phyloP scores from a whole-genome alignment of 2,329 filamentous ascomycete genomes.

The Trichoderma sp. region DNA sequence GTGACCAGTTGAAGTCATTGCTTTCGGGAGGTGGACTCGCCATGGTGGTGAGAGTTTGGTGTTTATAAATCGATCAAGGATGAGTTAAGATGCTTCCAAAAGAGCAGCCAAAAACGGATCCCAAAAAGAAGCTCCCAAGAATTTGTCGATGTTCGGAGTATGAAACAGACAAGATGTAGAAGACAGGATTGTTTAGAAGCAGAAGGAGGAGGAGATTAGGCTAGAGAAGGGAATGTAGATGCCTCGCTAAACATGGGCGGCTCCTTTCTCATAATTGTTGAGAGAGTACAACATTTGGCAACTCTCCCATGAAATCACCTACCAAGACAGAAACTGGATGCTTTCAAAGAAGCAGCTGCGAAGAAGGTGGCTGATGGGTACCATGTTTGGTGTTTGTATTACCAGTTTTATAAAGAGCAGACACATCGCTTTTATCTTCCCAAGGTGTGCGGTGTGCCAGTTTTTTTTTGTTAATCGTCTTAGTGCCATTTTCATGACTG shows the following conservation, averaged over 20 bases:
- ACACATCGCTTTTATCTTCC: neutral
- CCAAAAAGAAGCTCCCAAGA: conserved; percentile 25
- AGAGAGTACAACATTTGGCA: neutral
- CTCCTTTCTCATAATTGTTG: neutral
- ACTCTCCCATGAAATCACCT: neutral
- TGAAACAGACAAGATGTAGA: neutral
- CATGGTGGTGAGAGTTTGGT: neutral
- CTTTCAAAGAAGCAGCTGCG: neutral
- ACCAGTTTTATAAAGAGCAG: neutral
- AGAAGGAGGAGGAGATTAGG: neutral
- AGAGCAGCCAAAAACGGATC: conserved; percentile 26
- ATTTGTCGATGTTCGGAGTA: neutral
- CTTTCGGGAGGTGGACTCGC: neutral
- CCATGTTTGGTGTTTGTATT: neutral
- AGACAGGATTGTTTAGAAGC: neutral
- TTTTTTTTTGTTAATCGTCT: neutral
- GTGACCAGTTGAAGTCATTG: neutral
- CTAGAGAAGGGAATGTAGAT: neutral
- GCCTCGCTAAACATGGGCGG: neutral
- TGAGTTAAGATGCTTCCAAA: conserved; percentile 30
- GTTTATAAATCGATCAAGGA: conserved; percentile 21
- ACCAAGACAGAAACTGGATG: neutral
- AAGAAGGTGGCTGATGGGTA: neutral
- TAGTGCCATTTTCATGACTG: neutral
- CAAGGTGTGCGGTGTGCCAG: too few species aligned